Percentiles rank a stretch among this genome's conserved stretches.
phyloP scores from a whole-genome alignment of 805 yeast species.

The Hemisphaericaspora nanyangensis region DNA sequence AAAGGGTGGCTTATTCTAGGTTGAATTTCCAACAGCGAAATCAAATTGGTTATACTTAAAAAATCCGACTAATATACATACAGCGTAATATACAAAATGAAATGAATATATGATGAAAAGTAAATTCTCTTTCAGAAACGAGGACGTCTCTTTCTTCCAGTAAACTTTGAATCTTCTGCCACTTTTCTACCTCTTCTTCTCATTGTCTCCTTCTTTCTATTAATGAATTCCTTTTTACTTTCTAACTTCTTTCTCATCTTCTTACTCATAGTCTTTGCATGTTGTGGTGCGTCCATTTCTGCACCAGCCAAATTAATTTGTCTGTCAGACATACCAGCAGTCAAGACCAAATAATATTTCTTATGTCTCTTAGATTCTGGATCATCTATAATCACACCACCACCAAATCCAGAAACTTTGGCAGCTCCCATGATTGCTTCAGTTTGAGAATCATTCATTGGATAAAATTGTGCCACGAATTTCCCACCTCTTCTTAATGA shows the following conservation, averaged over 20 bases:
- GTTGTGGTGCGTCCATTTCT: slow-evolving; percentile 64
- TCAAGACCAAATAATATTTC: slow-evolving; percentile 84
- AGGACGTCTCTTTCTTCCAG: slow-evolving; percentile 67
- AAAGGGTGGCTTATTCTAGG: too few relatives aligned
- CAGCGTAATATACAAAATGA: too few relatives aligned
- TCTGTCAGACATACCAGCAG: slow-evolving; percentile 78
- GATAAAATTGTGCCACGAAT: slow-evolving; percentile 96
- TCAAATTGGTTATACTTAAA: too few relatives aligned
- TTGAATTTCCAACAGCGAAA: too few relatives aligned
- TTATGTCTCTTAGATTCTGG: slow-evolving; percentile 90
- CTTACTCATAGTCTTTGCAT: slow-evolving; percentile 37
- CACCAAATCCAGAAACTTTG: slow-evolving; percentile 91
- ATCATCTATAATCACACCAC: slow-evolving; percentile 91
- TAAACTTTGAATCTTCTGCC: slow-evolving; percentile 85
- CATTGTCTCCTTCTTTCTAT: slow-evolving; percentile 90
- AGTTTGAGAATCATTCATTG: slow-evolving; percentile 82
- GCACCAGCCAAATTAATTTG: slow-evolving; percentile 77
- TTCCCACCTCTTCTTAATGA: slow-evolving; percentile 90
- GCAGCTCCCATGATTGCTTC: slow-evolving; percentile 79
- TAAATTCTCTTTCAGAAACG: too few relatives aligned
- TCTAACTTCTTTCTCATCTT: slow-evolving; percentile 50
- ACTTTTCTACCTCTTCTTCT: slow-evolving; percentile 86
- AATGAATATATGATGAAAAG: too few relatives aligned
- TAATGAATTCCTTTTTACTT: slow-evolving; percentile 73
- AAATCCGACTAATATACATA: too few relatives aligned